Conservation (phyloP, 2,329 filamentous ascomycete genomes). For the Botrytis hyacinthi region DNA sequence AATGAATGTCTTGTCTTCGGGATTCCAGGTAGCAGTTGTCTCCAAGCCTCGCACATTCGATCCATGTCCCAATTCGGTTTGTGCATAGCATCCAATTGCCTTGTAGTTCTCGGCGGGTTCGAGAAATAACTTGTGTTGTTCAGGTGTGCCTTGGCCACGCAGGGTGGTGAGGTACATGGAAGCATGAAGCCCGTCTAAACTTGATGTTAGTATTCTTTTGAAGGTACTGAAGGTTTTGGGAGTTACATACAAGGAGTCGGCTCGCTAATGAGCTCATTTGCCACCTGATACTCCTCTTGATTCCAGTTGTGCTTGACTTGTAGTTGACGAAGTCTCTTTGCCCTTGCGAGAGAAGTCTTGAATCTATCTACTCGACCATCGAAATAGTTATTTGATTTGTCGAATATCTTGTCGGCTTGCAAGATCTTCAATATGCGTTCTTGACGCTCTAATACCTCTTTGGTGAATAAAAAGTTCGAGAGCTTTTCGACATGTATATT, state of each 20-base stretch:
- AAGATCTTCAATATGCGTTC: constrained; percentile 62
- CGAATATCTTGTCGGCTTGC: constrained; percentile 66
- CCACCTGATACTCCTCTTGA: constrained; percentile 59
- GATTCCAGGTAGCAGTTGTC: constrained; percentile 60
- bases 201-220: constrained; percentile 33
- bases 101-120: constrained; percentile 67
- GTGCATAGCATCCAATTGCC: constrained; percentile 75
- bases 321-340: constrained; percentile 67
- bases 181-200: constrained; percentile 29
- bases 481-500: constrained; percentile 66
- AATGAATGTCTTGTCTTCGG: constrained; percentile 70
- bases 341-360: constrained; percentile 66
- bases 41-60: constrained; percentile 66
- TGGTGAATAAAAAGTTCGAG: constrained; percentile 66
- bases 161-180: constrained; percentile 52
- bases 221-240: neutral
- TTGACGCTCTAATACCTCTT: constrained; percentile 60
- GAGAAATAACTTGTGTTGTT: constrained; percentile 72
- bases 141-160: constrained; percentile 67
- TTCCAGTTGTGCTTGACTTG: constrained; percentile 66
- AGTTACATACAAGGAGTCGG: constrained; percentile 55
- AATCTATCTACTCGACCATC: constrained; percentile 67
- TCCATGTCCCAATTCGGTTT: constrained; percentile 77
- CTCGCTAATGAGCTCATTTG: constrained; percentile 69
- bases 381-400: constrained; percentile 78